These are phyloP conservation scores for Wickerhamomyces ciferrii DNA, from an alignment of 805 yeast species.

Conservation along the genomic window DNA sequence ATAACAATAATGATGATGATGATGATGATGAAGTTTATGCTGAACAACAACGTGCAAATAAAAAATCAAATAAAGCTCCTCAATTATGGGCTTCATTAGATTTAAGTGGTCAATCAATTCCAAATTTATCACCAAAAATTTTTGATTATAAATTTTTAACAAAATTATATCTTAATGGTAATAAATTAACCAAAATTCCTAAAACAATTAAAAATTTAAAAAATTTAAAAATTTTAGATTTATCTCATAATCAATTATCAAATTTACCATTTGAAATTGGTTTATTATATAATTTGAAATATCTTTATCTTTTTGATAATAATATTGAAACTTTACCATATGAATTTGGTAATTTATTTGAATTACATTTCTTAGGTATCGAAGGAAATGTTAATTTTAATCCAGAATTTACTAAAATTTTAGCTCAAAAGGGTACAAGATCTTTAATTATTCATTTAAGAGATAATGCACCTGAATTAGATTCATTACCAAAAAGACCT, in stretches of 20 bases:
- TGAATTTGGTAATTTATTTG: conserved; percentile 82
- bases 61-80: conserved; percentile 37
- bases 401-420: conserved; percentile 51
- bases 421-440: conserved; percentile 80
- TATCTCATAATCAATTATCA: conserved; percentile 70
- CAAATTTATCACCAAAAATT: conserved; percentile 62
- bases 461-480: conserved; percentile 69
- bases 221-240: conserved; percentile 76
- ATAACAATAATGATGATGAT: conserved; percentile 22
- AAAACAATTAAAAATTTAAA: conserved; percentile 58
- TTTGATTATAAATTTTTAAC: conserved; percentile 83
- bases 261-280: conserved; percentile 85
- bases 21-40: conserved; percentile 5
- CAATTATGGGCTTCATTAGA: conserved; percentile 96
- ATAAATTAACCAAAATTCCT: conserved; percentile 68
- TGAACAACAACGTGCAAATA: conserved; percentile 44
- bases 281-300: conserved; percentile 70
- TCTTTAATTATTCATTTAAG: conserved; percentile 77
- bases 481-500: conserved; percentile 67
- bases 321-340: conserved; percentile 68
- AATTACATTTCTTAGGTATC: conserved; percentile 81
- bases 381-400: conserved; percentile 85
- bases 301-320: conserved; percentile 85
- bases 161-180: conserved; percentile 82
- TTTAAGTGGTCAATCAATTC: conserved; percentile 82